Evolutionary conservation across 1,284 basidiomycete genomes (phyloP).

Genomic region (Entoloma clypeatum): DNA sequence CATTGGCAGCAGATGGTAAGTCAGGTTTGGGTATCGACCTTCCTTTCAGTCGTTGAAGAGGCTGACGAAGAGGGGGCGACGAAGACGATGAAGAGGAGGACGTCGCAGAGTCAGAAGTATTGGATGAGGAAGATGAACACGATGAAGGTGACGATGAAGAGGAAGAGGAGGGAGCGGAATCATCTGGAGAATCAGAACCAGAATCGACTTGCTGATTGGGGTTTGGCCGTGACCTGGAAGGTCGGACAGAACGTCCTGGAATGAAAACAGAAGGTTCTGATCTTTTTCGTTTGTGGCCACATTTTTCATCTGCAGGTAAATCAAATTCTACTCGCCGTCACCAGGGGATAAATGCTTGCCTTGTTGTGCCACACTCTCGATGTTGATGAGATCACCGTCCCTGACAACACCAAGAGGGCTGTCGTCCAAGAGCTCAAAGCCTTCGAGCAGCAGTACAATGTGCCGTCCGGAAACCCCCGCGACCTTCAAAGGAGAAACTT

Average conservation of each 20-base stretch:
- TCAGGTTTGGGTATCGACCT: neutral
- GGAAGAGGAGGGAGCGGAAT: constrained; percentile 18
- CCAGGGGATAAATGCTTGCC: constrained; percentile 5
- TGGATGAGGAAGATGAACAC: constrained; percentile 17
- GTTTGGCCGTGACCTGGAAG: constrained; percentile 9
- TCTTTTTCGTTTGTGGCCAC: constrained; percentile 20
- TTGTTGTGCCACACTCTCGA: constrained; percentile 18
- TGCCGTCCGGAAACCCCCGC: constrained; percentile 18
- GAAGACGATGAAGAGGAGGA: constrained; percentile 11
- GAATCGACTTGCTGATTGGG: constrained; percentile 5
- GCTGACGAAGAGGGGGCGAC: constrained; percentile 3
- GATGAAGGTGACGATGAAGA: constrained; percentile 18
- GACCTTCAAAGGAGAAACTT: constrained; percentile 27
- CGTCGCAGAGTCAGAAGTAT: constrained; percentile 16
- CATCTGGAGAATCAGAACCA: constrained; percentile 13
- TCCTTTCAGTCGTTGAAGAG: constrained; percentile 8
- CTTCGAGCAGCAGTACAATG: constrained; percentile 33
- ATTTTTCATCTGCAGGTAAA: constrained; percentile 9
- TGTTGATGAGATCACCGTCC: constrained; percentile 38
- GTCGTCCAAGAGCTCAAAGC: constrained; percentile 38
- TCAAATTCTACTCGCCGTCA: neutral
- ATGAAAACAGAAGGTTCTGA: constrained; percentile 9
- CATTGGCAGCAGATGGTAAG: neutral
- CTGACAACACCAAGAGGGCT: constrained; percentile 32
- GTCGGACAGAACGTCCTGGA: constrained; percentile 5